Conservation (phyloP, 768 basidiomycete species). For the Tricholoma bakamatsutake region DNA sequence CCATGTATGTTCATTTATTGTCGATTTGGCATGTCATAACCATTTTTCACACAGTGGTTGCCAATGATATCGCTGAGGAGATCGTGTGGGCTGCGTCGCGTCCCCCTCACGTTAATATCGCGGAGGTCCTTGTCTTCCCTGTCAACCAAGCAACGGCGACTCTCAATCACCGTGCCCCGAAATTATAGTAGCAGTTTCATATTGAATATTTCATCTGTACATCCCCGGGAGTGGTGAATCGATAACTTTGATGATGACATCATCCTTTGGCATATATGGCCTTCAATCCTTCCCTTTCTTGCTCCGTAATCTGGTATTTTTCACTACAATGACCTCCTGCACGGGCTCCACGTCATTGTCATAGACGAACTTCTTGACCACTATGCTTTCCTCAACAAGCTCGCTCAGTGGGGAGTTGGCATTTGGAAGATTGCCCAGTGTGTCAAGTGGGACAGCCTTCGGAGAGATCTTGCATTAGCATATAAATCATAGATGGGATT, state of each 20-base stretch:
- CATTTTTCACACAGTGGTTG: constrained; percentile 54
- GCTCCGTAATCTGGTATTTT: constrained; percentile 52
- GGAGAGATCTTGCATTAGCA: constrained; percentile 6
- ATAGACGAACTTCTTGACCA: constrained; percentile 77
- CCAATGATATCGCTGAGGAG: constrained; percentile 92
- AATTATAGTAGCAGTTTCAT: constrained; percentile 13
- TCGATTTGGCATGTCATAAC: neutral
- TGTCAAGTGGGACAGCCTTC: constrained; percentile 60
- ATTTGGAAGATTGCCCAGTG: constrained; percentile 64
- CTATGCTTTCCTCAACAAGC: constrained; percentile 57
- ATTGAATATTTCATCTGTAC: constrained; percentile 8
- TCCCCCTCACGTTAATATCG: constrained; percentile 89
- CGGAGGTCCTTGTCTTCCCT: constrained; percentile 72
- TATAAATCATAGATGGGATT: neutral
- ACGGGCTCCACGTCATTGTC: constrained; percentile 56
- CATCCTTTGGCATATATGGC: constrained; percentile 5
- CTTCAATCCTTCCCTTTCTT: constrained; percentile 40
- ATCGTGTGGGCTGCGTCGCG: constrained; percentile 95
- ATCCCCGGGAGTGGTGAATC: constrained; percentile 1
- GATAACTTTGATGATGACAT: constrained; percentile 13
- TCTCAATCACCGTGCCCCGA: constrained; percentile 50
- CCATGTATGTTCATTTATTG: constrained; percentile 56
- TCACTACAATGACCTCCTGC: constrained; percentile 26
- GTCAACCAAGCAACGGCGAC: constrained; percentile 74
- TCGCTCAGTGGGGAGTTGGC: constrained; percentile 50